Base-by-base conservation (phyloP, 2,329 filamentous ascomycete genomes). In the Paecilomyces fulvus region DNA sequence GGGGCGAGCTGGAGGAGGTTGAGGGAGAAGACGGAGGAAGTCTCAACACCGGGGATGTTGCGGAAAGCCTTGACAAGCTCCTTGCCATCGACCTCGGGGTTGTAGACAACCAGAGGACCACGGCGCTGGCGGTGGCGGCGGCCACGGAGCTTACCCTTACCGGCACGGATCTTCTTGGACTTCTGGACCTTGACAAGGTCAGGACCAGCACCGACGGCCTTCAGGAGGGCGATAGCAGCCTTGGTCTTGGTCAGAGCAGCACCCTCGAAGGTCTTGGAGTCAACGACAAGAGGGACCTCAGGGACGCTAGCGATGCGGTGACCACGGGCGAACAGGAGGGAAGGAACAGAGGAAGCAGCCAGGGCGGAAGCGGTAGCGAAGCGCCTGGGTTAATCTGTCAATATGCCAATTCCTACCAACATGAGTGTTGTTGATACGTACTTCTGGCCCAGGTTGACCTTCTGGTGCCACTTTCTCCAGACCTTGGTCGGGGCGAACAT, bases 401-500 rank as follows among this genome's bases (percentile, higher is more conserved):
- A 51, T 58, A 59, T 56, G 20, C 23, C 12, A 30, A 51, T 21
- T 43, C 12, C 21, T 28, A 21, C 30, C 49, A 25, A 20, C 10
- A 21, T 17, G 10, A 10, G 10, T 21, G 8, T 30, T 49, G 14
- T 11, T 52, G 51, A 49, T 54, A 43, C 85, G 79, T 77, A 91
- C 90, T 94, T 96, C 86, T 99, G 94, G 79, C 89, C 89, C 80
- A 95, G 86, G 86, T 95, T 96, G 86, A 99, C 86, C 91, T 97
- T 97, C 84, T 96, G 85, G 85, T 99, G 94, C 95, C 94, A 99
- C 85, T 96, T 96, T 79, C 94, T 86, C 95, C 94, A 99, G 83
- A 96, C 89, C 88, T 99, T 99, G 81, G 94, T 99, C 68, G 94
- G 94, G 70, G 94, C 94, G 83, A 99, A 99, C 94, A 99, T 99